Conservation (phyloP, 768 basidiomycete species). For the Phanerodontia chrysosporium region DNA sequence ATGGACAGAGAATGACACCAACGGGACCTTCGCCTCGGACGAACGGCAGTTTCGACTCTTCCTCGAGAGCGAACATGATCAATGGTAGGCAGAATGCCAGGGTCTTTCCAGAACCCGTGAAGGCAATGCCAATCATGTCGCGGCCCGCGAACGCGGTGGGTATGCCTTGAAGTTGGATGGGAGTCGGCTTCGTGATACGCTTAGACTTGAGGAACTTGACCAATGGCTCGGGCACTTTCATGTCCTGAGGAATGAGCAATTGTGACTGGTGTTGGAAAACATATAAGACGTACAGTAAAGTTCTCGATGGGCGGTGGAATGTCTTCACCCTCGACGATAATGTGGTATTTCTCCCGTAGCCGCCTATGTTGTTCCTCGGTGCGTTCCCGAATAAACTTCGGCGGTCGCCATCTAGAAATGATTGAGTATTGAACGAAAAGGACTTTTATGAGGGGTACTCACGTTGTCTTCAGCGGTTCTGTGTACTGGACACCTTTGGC, state of each 20-base stretch:
- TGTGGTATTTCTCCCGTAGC: slow-evolving; percentile 88
- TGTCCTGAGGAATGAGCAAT: slow-evolving; percentile 56
- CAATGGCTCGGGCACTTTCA: slow-evolving; percentile 93
- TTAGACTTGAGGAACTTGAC: slow-evolving; percentile 80
- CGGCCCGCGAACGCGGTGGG: slow-evolving; percentile 96
- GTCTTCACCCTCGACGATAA: slow-evolving; percentile 91
- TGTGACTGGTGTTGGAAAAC: neutral
- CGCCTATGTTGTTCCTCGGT: slow-evolving; percentile 64
- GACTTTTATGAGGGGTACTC: slow-evolving; percentile 24
- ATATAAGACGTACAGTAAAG: slow-evolving; percentile 54
- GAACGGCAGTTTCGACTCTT: slow-evolving; percentile 87
- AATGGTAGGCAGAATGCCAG: slow-evolving; percentile 97
- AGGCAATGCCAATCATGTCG: slow-evolving; percentile 98
- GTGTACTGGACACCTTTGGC: slow-evolving; percentile 92
- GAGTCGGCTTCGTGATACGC: slow-evolving; percentile 83
- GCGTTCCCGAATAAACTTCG: slow-evolving; percentile 73
- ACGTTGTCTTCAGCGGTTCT: slow-evolving; percentile 82
- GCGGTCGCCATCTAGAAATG: slow-evolving; percentile 75
- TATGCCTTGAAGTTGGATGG: slow-evolving; percentile 96
- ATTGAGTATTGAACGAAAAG: neutral
- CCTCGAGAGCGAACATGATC: slow-evolving; percentile 94
- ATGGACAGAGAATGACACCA: slow-evolving; percentile 95
- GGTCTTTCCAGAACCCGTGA: slow-evolving; percentile 98
- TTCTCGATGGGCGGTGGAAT: slow-evolving; percentile 90
- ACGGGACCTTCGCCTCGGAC: slow-evolving; percentile 93